Base-by-base conservation (phyloP, 2,329 filamentous ascomycete genomes). In the Colletotrichum filicis region DNA sequence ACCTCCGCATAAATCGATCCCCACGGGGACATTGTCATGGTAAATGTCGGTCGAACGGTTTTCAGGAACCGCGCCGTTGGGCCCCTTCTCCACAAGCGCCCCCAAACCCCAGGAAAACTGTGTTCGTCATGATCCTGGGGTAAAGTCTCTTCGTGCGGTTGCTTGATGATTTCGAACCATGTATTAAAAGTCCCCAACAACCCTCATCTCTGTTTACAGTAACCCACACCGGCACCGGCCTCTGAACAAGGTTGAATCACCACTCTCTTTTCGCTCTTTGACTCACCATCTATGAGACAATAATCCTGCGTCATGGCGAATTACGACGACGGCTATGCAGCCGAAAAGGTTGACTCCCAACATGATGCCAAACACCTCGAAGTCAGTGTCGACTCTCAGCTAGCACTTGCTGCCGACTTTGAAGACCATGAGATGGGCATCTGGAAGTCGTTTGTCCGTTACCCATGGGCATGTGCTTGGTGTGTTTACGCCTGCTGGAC, bases 401-500 rank as follows among this genome's bases (percentile, higher is more conserved):
- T 67, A 5, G 68, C 62, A 46, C 57, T 72, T 14, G 67, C 49
- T 12, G 57, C 67, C 32, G 68, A 71, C 57, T 76, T 79, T 56
- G 78, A 79, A 60, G 79, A 80, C 56, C 79, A 79, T 66, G 76
- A 79, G 26, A 60, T 77, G 5, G 71, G 70, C 42, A 77, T 76
- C 59, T 42, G 59, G 37, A 57, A 75, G 32, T 75, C 79, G 35
- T 74, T 80, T 28, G 75, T 68, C 24, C 75, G 76, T 37, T 76
- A 79, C 57, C 78, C 78, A n/a, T 73, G 73, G 26, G 78, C 78
- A 5, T 79, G 68, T 5, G 63, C 72, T 24, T 86, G 83, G 83
- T 82, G 78, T 49, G 55, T 83, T 30, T 85, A 80, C 71, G 82
- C 82, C 42, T 80, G 83, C 19, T 86, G 82, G 82, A 77, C 78